Evolutionary conservation across 768 basidiomycete genomes (phyloP).

Genomic region (Cubamyces sp.): DNA sequence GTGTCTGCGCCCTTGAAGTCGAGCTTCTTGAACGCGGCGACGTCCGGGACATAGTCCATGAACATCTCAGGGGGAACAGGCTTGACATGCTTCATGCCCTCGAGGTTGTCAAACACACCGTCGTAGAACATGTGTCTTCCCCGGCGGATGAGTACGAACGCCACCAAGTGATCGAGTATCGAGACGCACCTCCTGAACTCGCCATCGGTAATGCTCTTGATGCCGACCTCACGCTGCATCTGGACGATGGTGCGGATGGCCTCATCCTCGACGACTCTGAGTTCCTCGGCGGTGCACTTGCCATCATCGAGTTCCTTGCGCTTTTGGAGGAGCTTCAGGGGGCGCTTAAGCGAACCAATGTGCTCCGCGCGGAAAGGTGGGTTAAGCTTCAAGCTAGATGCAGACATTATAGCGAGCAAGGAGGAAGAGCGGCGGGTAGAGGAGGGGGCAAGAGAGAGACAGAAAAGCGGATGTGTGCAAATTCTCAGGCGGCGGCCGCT

Average conservation of each 20-base stretch:
- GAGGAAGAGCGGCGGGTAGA: neutral
- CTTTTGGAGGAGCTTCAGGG: conserved; percentile 50
- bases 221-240: conserved; percentile 57
- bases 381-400: conserved; percentile 29
- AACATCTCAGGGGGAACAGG: conserved; percentile 31
- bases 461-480: conserved; percentile 7
- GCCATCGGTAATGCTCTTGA: conserved; percentile 67
- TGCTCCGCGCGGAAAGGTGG: conserved; percentile 58
- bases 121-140: conserved; percentile 61
- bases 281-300: conserved; percentile 47
- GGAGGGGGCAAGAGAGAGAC: neutral
- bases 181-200: conserved; percentile 45
- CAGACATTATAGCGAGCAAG: conserved; percentile 5
- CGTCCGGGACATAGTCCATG: conserved; percentile 41
- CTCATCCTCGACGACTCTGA: conserved; percentile 53
- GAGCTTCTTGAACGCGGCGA: conserved; percentile 37
- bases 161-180: too few species aligned
- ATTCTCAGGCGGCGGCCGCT: conserved; percentile 21
- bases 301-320: conserved; percentile 48
- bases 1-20: conserved; percentile 39
- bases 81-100: conserved; percentile 57
- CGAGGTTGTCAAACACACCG: conserved; percentile 67
- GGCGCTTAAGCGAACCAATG: conserved; percentile 65
- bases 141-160: neutral
- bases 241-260: conserved; percentile 55